Evolutionary conservation across 2,329 filamentous ascomycete genomes (phyloP), one percentile per base, ranked within the genome.

Genomic region (Cytospora schulzeri): DNA sequence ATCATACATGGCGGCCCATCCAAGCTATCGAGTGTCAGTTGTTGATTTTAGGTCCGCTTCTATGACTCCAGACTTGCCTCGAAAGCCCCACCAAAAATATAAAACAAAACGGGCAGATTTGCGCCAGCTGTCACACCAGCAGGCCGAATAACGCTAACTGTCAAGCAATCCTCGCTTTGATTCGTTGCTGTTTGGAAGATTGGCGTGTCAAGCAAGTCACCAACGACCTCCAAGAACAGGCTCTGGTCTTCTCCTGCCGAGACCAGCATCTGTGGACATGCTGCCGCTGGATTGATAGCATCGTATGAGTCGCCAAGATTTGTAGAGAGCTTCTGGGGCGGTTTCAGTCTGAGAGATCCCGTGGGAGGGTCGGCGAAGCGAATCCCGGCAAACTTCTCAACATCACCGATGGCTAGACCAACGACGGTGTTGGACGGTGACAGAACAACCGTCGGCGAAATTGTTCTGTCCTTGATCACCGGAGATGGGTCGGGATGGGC

Each of bases 301-400:
- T 86, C 81, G 45, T 90, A 79, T 9, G 65, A 57, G 0, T 80
- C 87, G 1, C 89, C 90, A 0, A 91, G 75, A 0, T 80, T 70
- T 5, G 78, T 76, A 8, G 81, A 85, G 19, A 91, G 76, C 9
- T 83, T 79, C 71, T 87, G 82, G 0, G 91, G 91, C 8, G 89
- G 88, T 71, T 84, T 88, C 38, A 95, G 82, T 19, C 91, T 87
- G 28, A 92, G 78, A 3, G 80, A 73, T 0, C 88, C 90, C 0
- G 84, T 81, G 0, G 91, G 91, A 1, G 90, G 83, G 67, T 91
- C 80, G 2, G 91, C 90, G 71, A 88, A 95, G 3, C 91, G 91
- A 63, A 95, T 91, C 26, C 88, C 90, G 62, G 84, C 86, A 78
- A 91, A 93, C 29, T 80, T 85, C 64, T 94, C 91, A 24, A 92